Percentiles rank a stretch among this genome's conserved stretches.
Evolutionary conservation across 306 rosid species (phyloP).

Genomic region (Quercus berberidifolia): DNA sequence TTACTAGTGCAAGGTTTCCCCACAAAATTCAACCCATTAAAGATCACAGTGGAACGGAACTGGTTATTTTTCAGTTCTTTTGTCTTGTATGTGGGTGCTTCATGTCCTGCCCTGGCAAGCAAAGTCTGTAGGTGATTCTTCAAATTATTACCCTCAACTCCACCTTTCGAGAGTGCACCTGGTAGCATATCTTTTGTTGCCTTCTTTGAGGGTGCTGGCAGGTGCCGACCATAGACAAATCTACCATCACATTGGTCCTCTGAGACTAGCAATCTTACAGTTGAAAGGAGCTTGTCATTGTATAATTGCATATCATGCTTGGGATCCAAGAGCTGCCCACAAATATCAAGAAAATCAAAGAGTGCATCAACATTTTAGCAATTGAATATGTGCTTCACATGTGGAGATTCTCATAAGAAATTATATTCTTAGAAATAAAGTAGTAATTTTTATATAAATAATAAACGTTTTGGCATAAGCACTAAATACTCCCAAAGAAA

Average conservation of each 20-base stretch:
- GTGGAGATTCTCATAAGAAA: neutral
- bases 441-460: neutral
- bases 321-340: slow-evolving; percentile 81
- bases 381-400: neutral
- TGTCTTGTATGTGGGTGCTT: slow-evolving; percentile 74
- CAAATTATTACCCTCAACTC: slow-evolving; percentile 42
- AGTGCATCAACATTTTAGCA: neutral
- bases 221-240: slow-evolving; percentile 67
- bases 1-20: slow-evolving; percentile 67
- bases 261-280: slow-evolving; percentile 76
- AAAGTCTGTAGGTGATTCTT: slow-evolving; percentile 71
- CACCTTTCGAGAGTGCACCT: slow-evolving; percentile 11
- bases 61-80: slow-evolving; percentile 61
- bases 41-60: slow-evolving; percentile 72
- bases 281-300: slow-evolving; percentile 55
- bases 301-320: slow-evolving; percentile 50
- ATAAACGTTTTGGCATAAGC: neutral
- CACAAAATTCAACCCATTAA: slow-evolving; percentile 77
- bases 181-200: slow-evolving; percentile 18
- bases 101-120: slow-evolving; percentile 79
- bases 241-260: slow-evolving; percentile 81
- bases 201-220: slow-evolving; percentile 43
- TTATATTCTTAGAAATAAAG: neutral
- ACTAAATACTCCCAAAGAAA: neutral
- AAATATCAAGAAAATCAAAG: slow-evolving; percentile 16